Conservation (phyloP, 1,139 yeast species). For the Saccharomycopsis hybrid region DNA sequence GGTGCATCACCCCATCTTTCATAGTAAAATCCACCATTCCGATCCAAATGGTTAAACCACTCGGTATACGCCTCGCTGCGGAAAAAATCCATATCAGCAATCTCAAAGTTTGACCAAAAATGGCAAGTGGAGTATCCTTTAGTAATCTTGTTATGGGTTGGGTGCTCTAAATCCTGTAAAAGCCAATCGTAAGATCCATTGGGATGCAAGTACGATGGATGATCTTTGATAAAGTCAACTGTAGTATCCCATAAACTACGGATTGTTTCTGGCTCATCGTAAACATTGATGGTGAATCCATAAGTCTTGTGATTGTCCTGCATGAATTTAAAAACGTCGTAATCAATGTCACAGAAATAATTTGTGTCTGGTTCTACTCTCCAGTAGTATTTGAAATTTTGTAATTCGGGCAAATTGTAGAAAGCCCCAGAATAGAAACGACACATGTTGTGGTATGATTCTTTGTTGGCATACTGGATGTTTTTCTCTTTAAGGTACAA, state of each 20-base stretch:
- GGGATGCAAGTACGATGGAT: conserved; percentile 29
- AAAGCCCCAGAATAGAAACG: conserved; percentile 54
- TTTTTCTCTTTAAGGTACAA: conserved; percentile 35
- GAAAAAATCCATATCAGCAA: conserved; percentile 50
- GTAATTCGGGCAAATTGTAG: conserved; percentile 43
- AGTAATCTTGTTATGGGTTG: conserved; percentile 33
- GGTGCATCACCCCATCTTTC: conserved; percentile 66
- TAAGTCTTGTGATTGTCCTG: conserved; percentile 41
- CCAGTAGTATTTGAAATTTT: conserved; percentile 52
- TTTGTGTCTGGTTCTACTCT: conserved; percentile 52
- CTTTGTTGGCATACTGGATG: conserved; percentile 57
- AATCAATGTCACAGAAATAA: conserved; percentile 46
- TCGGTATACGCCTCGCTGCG: conserved; percentile 40
- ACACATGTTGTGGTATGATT: conserved; percentile 59
- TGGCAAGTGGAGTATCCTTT: conserved; percentile 20
- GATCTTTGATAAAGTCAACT: conserved; percentile 38
- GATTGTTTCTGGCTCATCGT: conserved; percentile 42
- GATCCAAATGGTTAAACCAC: conserved; percentile 43
- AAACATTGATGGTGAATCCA: conserved; percentile 47
- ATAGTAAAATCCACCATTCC: conserved; percentile 51
- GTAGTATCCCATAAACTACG: conserved; percentile 47
- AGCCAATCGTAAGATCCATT: conserved; percentile 25
- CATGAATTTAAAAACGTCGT: conserved; percentile 50
- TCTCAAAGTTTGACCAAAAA: conserved; percentile 34
- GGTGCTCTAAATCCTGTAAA: conserved; percentile 54